phyloP scores from a whole-genome alignment of 1,139 yeast genomes.

The Blastobotrys apis region DNA sequence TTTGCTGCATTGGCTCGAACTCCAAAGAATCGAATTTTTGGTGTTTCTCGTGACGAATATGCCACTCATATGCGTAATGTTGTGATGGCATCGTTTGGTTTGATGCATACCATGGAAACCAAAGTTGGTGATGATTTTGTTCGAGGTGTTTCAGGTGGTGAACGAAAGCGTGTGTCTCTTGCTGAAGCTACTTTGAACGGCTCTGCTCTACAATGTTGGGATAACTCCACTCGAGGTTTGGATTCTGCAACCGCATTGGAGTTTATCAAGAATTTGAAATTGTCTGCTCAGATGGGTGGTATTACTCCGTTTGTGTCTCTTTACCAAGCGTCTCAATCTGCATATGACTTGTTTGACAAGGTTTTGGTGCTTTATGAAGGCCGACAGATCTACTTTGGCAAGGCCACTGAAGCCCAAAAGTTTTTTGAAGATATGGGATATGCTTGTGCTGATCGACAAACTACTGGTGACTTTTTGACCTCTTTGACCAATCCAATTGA shows the following conservation, averaged over 20 bases:
- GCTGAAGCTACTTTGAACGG: slow-evolving; percentile 64
- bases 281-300: slow-evolving; percentile 54
- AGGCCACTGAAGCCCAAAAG: slow-evolving; percentile 51
- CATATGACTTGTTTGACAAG: slow-evolving; percentile 69
- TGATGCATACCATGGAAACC: slow-evolving; percentile 63
- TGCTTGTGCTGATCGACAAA: slow-evolving; percentile 68
- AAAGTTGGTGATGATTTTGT: slow-evolving; percentile 67
- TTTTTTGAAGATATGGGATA: slow-evolving; percentile 67
- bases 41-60: slow-evolving; percentile 52
- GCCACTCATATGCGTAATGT: slow-evolving; percentile 63
- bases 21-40: slow-evolving; percentile 60
- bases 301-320: slow-evolving; percentile 70
- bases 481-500: slow-evolving; percentile 73
- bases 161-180: slow-evolving; percentile 75
- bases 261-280: slow-evolving; percentile 63
- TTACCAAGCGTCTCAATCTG: slow-evolving; percentile 78
- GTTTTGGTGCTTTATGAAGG: slow-evolving; percentile 73
- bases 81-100: slow-evolving; percentile 68
- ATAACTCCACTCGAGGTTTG: slow-evolving; percentile 70
- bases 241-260: slow-evolving; percentile 77
- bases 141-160: slow-evolving; percentile 84
- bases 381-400: slow-evolving; percentile 71
- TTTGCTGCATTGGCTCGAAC: slow-evolving; percentile 64
- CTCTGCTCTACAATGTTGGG: slow-evolving; percentile 66
- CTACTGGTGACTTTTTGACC: slow-evolving; percentile 79